Evolutionary conservation across 2,329 filamentous ascomycete species (phyloP).

Genomic region (Aspergillus fructus): DNA sequence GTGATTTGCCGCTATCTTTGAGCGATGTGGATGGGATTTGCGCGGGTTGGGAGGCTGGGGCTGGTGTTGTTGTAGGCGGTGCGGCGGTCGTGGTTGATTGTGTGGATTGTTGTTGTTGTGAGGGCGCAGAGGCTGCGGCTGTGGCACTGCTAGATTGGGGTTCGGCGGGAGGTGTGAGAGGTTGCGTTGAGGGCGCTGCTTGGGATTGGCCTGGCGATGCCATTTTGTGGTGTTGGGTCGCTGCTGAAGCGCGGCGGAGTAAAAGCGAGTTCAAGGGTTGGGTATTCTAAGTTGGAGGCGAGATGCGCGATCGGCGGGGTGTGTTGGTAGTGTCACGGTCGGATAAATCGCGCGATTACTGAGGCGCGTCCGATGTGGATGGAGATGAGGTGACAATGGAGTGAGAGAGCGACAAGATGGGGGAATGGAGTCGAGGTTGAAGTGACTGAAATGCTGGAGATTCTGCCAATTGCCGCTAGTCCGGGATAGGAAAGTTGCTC

Average conservation of each 20-base stretch:
- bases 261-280: neutral
- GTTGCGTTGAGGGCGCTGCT: slow-evolving; percentile 33
- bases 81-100: slow-evolving; percentile 22
- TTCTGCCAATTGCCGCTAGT: slow-evolving; percentile 8
- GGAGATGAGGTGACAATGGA: neutral
- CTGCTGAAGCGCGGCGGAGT: neutral
- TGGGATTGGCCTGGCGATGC: slow-evolving; percentile 36
- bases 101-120: slow-evolving; percentile 16
- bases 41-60: slow-evolving; percentile 22
- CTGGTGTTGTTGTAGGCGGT: slow-evolving; percentile 12
- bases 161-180: slow-evolving; percentile 47
- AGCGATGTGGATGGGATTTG: slow-evolving; percentile 44
- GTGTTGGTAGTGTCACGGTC: neutral
- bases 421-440: neutral
- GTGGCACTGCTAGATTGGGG: slow-evolving; percentile 17
- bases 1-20: slow-evolving; percentile 47
- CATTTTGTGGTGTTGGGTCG: slow-evolving; percentile 21
- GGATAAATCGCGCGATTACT: neutral
- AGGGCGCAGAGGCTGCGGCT: slow-evolving; percentile 4
- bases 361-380: neutral
- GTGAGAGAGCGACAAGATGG: neutral
- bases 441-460: slow-evolving; percentile 1
- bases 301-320: neutral
- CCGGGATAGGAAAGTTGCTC: slow-evolving; percentile 7
- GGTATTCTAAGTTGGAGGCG: neutral